Base-by-base conservation (phyloP, 2,329 filamentous ascomycete genomes). In the Aspergillus carbonarius region DNA sequence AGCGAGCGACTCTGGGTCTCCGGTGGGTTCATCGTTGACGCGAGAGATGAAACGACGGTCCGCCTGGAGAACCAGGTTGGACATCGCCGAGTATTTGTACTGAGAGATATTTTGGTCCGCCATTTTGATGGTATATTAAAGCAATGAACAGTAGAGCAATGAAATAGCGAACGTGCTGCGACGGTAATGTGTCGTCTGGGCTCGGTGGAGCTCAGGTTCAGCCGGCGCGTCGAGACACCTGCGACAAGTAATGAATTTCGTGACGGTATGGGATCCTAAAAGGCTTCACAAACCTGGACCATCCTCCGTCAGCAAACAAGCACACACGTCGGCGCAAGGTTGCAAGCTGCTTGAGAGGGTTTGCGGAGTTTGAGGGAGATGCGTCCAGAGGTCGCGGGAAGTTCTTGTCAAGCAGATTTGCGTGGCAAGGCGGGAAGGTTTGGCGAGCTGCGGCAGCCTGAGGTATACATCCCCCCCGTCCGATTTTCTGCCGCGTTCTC, bases 31-130 rank as follows among this genome's bases (percentile, higher is more conserved):
- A 78, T 99, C 93, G 68, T 88, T 92, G 70, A 92, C 88, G 75
- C 95, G 88, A 64, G 92, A 92, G 70, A 96, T 89, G 75, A 99
- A 98, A 70, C 95, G 89, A 80, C 93, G 89, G 82, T 99, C 95
- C 81, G 92, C 93, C 90, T 99, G 95, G 86, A 99, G 91, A 75
- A 99, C 95, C 92, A 99, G 89, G 87, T 99, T 99, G 81, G 95
- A 99, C 95, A 99, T 98, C 78, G 91, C 92, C 87, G 92, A 92
- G 86, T 97, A 96, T 80, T 97, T 97, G 85, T 96, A 97, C 80
- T 96, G 93, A 78, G 92, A 93, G 72, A 96, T 90, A 89, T 84
- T 82, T 64, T 81, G 78, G 70, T 83, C 90, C 77, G 89, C 84
- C 91, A 93, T 93, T 55, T 75, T 81, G 73, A 62, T 56, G 60